Evolutionary conservation across 192 early-diverging fungal species (phyloP).

Genomic region (Backusella liffmaniae): DNA sequence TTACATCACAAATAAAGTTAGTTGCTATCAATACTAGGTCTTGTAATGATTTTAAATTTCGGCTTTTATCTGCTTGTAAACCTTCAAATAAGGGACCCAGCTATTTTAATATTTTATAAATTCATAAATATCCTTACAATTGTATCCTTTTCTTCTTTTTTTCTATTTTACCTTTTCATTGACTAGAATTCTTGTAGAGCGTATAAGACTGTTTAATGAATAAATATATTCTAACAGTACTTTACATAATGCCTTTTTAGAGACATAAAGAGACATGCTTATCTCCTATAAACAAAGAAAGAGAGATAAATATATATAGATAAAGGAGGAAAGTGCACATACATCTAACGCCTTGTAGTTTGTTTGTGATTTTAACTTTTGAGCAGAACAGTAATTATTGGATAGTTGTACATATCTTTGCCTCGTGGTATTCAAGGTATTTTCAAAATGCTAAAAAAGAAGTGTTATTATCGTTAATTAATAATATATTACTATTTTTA

Average conservation of each 20-base stretch:
- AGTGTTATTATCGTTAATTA: not conserved
- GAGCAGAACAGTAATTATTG: slow-evolving; percentile 14
- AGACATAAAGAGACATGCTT: slow-evolving; percentile 8
- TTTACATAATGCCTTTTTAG: slow-evolving; percentile 15
- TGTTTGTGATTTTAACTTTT: slow-evolving; percentile 15
- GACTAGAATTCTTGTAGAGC: not conserved
- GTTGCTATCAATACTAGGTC: slow-evolving; percentile 11
- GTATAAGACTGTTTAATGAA: slow-evolving; percentile 1
- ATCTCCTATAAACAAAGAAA: slow-evolving; percentile 7
- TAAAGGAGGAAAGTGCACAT: not conserved
- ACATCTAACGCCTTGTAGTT: slow-evolving; percentile 6
- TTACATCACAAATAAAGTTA: slow-evolving; percentile 1
- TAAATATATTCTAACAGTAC: slow-evolving; percentile 18
- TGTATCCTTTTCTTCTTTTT: not conserved
- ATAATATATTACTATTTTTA: not conserved
- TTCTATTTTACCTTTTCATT: slow-evolving; percentile 4
- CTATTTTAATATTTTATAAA: not conserved
- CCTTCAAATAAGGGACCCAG: slow-evolving; percentile 13
- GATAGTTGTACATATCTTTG: slow-evolving; percentile 8
- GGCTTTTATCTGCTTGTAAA: slow-evolving; percentile 12
- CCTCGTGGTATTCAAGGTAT: not conserved
- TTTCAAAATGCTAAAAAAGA: slow-evolving; percentile 21
- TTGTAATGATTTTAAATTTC: slow-evolving; percentile 9
- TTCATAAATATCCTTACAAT: not conserved
- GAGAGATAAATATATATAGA: not conserved